These are phyloP conservation scores for Auricularia heimuer DNA, from an alignment of 768 basidiomycete species.

Conservation along the genomic window DNA sequence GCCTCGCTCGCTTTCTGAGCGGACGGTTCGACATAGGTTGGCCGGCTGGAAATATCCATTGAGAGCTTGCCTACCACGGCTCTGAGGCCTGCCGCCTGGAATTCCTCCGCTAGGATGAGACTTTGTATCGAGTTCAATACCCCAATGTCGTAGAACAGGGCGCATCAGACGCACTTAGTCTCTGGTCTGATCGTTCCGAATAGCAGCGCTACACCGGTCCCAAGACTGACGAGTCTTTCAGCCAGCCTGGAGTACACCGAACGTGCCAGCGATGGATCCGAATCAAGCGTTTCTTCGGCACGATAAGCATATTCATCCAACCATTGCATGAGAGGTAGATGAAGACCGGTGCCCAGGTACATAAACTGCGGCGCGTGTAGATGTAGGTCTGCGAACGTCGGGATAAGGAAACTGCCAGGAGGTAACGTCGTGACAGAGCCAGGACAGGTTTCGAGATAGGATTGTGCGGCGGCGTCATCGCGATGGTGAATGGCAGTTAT, in stretches of 20 bases:
- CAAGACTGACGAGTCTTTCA: conserved; percentile 53
- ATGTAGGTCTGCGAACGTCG: conserved; percentile 75
- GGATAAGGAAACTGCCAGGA: conserved; percentile 56
- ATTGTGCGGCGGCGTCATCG: conserved; percentile 25
- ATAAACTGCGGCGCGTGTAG: conserved; percentile 85
- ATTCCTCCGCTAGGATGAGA: conserved; percentile 64
- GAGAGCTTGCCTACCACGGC: conserved; percentile 86
- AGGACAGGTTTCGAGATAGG: conserved; percentile 14
- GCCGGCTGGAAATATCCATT: conserved; percentile 71
- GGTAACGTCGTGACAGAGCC: conserved; percentile 28
- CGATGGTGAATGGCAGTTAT: conserved; percentile 42
- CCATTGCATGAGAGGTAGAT: conserved; percentile 80
- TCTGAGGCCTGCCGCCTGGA: conserved; percentile 62
- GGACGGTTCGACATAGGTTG: conserved; percentile 55
- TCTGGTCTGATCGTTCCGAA: conserved; percentile 80
- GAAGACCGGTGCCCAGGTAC: conserved; percentile 79
- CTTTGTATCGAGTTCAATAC: conserved; percentile 26
- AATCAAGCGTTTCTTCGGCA: conserved; percentile 69
- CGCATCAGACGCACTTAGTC: conserved; percentile 54
- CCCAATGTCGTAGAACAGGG: background rate
- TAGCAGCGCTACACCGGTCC: conserved; percentile 66
- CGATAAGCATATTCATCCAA: conserved; percentile 72
- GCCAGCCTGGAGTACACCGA: conserved; percentile 62
- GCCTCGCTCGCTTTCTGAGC: conserved; percentile 37
- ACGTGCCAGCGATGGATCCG: conserved; percentile 45